Evolutionary conservation across 2,329 filamentous ascomycete genomes (phyloP), one percentile per base, ranked within the genome.

Genomic region (Arthroderma sp.): DNA sequence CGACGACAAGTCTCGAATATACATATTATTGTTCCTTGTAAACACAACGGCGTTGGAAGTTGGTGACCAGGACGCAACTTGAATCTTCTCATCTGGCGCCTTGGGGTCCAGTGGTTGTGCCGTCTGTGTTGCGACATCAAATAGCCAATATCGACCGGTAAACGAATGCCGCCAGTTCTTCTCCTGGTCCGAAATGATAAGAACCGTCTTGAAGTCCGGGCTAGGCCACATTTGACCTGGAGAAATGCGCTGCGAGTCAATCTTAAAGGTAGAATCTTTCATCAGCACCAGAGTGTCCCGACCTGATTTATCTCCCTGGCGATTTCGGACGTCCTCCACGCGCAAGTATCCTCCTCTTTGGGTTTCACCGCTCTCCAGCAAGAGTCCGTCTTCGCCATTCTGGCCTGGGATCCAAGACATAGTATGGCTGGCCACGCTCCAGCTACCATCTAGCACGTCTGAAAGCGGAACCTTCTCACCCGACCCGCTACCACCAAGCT

Each of bases 131-230:
- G 76, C 78, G 28, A 98, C 91, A 58, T 98, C 84, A 52, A 95
- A 83, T 48, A 98, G 80, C 78, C 84, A 98, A 67, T 95, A 98
- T 28, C 75, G 71, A 0, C 82, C 89, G 6, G 80, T 87, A 57
- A 77, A 88, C 0, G 89, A 96, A 62, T 96, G 83, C 52, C 91
- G 80, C 83, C 87, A 98, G 55, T 91, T 87, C 55, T 77, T 78
- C 61, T 84, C 66, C 22, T 69, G 60, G 43, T 86, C 70, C 6
- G 86, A 85, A 41, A 80, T 74, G n/a, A 95, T 68, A 42, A 98
- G 73, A 3, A 98, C 86, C 60, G 85, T 89, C 56, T 80, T 85
- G 61, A 94, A 72, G 60, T 96, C 78, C 29, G 80, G 77, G 58
- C 86, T 95, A 2, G 91, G 86, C 70, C 77, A 81, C 3, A 79